Conservation (phyloP, 2,329 filamentous ascomycete species). For the Westerdykella aurantiaca region DNA sequence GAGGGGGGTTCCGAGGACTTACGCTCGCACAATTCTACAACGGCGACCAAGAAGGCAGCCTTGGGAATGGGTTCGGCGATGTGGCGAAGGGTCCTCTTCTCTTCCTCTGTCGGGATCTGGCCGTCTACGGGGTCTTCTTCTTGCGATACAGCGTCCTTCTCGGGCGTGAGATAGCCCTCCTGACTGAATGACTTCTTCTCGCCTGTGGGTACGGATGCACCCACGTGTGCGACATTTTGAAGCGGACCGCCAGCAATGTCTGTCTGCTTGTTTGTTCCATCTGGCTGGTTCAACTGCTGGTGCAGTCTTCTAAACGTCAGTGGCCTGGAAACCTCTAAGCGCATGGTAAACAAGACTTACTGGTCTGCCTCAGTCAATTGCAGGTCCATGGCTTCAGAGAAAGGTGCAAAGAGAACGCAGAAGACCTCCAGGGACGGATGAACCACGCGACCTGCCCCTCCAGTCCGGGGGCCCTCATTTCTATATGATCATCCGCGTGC, state of each 20-base stretch:
- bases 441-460: no score
- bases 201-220: not conserved
- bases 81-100: slow-evolving; percentile 40
- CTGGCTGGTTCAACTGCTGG: slow-evolving; percentile 26
- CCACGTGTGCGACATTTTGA: not conserved
- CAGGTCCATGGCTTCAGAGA: slow-evolving; percentile 14
- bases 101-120: slow-evolving; percentile 40
- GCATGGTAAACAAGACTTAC: slow-evolving; percentile 14
- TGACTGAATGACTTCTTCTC: not conserved
- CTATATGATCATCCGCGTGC: no score
- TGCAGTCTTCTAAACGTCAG: slow-evolving; percentile 18
- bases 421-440: no score
- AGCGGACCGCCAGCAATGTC: slow-evolving; percentile 26
- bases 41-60: slow-evolving; percentile 45
- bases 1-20: no score
- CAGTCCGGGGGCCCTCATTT: no score
- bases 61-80: slow-evolving; percentile 44
- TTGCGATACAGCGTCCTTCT: not conserved
- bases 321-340: not conserved
- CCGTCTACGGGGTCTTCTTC: slow-evolving; percentile 25
- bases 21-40: slow-evolving; percentile 47
- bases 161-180: not conserved
- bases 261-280: slow-evolving; percentile 20
- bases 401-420: no score
- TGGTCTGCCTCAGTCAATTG: slow-evolving; percentile 22